Evolutionary conservation across 1,284 basidiomycete species (phyloP).

Genomic region (Cryptococcus depauperatus): DNA sequence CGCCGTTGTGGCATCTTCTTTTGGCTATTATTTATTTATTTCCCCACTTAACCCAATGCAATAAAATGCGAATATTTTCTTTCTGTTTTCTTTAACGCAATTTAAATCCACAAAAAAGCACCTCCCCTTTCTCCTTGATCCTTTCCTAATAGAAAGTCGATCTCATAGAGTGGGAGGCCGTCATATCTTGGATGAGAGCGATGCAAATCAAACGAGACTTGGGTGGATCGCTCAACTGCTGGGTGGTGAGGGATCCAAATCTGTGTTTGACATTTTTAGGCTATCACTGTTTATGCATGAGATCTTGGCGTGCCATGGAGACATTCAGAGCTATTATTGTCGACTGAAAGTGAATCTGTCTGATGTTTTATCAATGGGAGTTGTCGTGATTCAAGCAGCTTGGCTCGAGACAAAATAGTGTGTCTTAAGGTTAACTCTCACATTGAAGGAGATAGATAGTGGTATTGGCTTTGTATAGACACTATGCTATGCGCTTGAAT

Average conservation of each 20-base stretch:
- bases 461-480: too few species aligned
- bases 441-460: too few species aligned
- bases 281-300: too few species aligned
- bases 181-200: constrained; percentile 34
- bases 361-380: not conserved
- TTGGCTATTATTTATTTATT: not conserved
- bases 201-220: constrained; percentile 27
- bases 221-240: constrained; percentile 30
- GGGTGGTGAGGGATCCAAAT: constrained; percentile 32
- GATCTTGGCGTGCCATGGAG: too few species aligned
- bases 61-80: constrained; percentile 1
- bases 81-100: constrained; percentile 13
- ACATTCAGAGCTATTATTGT: too few species aligned
- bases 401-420: too few species aligned
- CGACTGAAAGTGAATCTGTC: too few species aligned
- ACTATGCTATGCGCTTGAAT: too few species aligned
- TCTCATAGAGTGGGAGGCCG: constrained; percentile 21
- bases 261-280: constrained; percentile 31
- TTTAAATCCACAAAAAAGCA: constrained; percentile 35
- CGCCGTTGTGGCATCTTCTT: constrained; percentile 1
- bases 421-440: too few species aligned
- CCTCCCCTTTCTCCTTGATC: constrained; percentile 20
- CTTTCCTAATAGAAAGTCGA: constrained; percentile 6
- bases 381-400: not conserved
- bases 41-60: not conserved